Conservation (phyloP, 2,329 filamentous ascomycete species). For the Alternaria sp. region DNA sequence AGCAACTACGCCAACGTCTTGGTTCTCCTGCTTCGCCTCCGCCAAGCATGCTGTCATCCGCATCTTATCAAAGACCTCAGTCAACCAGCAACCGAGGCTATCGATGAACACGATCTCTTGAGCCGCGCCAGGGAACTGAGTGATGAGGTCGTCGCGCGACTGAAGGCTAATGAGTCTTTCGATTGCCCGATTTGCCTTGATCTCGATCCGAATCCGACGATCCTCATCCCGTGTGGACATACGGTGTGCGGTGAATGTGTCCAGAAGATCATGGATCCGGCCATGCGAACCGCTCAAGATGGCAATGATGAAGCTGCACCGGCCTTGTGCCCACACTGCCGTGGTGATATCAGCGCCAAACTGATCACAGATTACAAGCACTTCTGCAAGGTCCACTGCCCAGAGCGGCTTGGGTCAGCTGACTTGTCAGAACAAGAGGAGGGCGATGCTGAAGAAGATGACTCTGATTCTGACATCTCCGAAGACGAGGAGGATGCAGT, state of each 20-base stretch:
- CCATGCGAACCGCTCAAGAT: slow-evolving; percentile 50
- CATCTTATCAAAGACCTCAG: slow-evolving; percentile 72
- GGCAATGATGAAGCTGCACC: slow-evolving; percentile 61
- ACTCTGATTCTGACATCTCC: slow-evolving; percentile 38
- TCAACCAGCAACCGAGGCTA: slow-evolving; percentile 65
- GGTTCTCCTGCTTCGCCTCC: slow-evolving; percentile 78
- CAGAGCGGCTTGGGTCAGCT: slow-evolving; percentile 53
- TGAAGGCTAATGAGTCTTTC: slow-evolving; percentile 67
- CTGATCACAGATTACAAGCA: slow-evolving; percentile 75
- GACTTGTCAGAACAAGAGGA: slow-evolving; percentile 22
- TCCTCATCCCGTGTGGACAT: slow-evolving; percentile 85
- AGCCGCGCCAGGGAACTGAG: slow-evolving; percentile 68
- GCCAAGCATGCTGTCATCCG: slow-evolving; percentile 81
- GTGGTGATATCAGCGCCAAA: slow-evolving; percentile 68
- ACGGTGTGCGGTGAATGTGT: slow-evolving; percentile 80
- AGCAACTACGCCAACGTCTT: slow-evolving; percentile 79
- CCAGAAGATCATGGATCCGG: slow-evolving; percentile 68
- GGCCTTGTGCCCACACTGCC: slow-evolving; percentile 78
- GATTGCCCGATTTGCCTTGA: slow-evolving; percentile 88
- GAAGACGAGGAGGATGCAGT: slow-evolving; percentile 49
- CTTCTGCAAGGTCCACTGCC: slow-evolving; percentile 76
- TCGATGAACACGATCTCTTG: slow-evolving; percentile 63
- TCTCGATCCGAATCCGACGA: slow-evolving; percentile 72
- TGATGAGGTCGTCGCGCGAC: slow-evolving; percentile 67
- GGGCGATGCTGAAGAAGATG: slow-evolving; percentile 38